These are phyloP conservation scores for Linnemannia zychae DNA, from an alignment of 192 early-diverging fungal genomes.

Conservation along the genomic window DNA sequence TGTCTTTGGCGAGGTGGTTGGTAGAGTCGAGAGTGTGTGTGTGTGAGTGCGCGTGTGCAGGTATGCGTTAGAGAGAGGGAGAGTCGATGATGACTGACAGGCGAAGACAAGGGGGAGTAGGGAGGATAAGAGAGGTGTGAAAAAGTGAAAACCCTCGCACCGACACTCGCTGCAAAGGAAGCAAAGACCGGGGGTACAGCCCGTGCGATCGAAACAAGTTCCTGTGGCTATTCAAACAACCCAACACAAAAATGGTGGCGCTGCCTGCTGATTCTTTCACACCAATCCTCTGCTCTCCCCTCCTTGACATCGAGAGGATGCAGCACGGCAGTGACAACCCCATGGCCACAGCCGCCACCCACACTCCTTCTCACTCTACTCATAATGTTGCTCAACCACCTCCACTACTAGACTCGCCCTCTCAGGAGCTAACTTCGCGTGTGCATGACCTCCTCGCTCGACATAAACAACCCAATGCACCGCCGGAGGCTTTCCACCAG, in stretches of 20 bases:
- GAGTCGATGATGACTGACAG: constrained; percentile 1
- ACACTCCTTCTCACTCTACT: not conserved
- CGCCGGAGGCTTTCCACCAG: constrained; percentile 22
- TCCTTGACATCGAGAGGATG: not conserved
- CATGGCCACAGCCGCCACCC: not conserved
- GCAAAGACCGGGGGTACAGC: not conserved
- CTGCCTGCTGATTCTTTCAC: not conserved
- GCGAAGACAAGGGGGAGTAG: not conserved
- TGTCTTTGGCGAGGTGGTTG: not conserved
- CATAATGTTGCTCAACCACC: not conserved
- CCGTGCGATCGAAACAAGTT: not conserved
- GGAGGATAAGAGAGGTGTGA: not conserved
- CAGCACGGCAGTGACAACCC: not conserved
- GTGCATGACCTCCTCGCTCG: constrained; percentile 8
- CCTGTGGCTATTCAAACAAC: not conserved
- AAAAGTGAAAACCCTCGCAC: not conserved
- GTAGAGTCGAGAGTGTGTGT: not conserved
- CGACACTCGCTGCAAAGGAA: not conserved
- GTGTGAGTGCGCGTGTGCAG: not conserved
- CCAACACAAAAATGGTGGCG: not conserved
- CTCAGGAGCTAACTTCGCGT: constrained; percentile 9
- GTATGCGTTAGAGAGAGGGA: not conserved
- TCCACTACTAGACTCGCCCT: constrained; percentile 12
- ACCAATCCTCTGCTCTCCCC: not conserved
- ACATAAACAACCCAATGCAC: constrained; percentile 5